Evolutionary conservation across 768 basidiomycete species (phyloP).

Genomic region (Pilatotrama ljubarskyi): DNA sequence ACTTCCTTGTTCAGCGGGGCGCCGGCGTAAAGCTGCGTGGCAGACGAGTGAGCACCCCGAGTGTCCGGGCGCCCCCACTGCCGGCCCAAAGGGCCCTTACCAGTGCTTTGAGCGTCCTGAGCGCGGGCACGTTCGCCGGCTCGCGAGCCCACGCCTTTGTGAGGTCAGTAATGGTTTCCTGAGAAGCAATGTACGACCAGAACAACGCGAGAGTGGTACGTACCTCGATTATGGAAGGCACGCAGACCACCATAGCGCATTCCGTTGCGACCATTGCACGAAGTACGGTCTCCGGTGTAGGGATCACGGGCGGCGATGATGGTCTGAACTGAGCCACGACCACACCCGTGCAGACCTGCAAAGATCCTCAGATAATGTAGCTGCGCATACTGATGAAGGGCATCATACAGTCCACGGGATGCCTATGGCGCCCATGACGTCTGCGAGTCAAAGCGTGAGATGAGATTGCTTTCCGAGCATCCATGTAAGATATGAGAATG

Average conservation of each 20-base stretch:
- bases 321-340: constrained; percentile 28
- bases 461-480: not conserved
- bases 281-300: constrained; percentile 27
- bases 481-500: not conserved
- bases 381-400: not conserved
- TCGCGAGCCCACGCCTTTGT: constrained; percentile 25
- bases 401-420: constrained; percentile 8
- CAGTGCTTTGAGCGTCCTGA: constrained; percentile 14
- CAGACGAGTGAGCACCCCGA: not conserved
- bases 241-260: constrained; percentile 16
- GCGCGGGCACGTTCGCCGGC: constrained; percentile 3
- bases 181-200: not conserved
- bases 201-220: not conserved
- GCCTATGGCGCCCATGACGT: constrained; percentile 13
- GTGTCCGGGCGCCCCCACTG: not conserved
- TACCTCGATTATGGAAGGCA: constrained; percentile 33
- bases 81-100: constrained; percentile 4
- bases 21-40: constrained; percentile 39
- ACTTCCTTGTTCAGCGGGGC: constrained; percentile 37
- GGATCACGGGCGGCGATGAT: constrained; percentile 19
- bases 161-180: not conserved
- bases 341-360: constrained; percentile 15
- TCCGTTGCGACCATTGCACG: constrained; percentile 10
- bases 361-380: not conserved
- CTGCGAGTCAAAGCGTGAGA: not conserved